These are phyloP conservation scores for Trichoderma guizhouense DNA, from an alignment of 2,329 filamentous ascomycete species.

Conservation along the genomic window DNA sequence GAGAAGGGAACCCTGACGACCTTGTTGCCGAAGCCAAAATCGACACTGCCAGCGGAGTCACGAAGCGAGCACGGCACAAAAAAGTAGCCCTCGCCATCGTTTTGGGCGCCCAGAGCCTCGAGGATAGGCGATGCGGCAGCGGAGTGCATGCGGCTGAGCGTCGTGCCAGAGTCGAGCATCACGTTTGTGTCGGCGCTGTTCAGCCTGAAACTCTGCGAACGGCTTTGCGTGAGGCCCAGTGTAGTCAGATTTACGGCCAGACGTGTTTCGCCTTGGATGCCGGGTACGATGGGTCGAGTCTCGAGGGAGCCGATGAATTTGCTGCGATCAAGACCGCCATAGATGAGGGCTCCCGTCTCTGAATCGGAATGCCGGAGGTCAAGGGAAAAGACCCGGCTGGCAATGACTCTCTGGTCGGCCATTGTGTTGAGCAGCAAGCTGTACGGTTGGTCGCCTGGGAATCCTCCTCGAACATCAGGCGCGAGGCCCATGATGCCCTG, in stretches of 20 bases:
- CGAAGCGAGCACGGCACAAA: conserved; percentile 42
- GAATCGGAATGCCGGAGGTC: conserved; percentile 46
- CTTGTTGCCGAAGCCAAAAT: conserved; percentile 46
- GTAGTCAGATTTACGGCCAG: conserved; percentile 35
- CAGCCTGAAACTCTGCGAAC: conserved; percentile 26
- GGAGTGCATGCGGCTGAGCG: conserved; percentile 45
- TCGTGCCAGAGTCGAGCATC: conserved; percentile 53
- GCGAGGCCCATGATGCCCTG: conserved; percentile 52
- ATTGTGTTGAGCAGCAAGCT: conserved; percentile 52
- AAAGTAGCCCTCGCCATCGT: conserved; percentile 43
- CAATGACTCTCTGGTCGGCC: conserved; percentile 44
- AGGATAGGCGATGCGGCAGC: conserved; percentile 43
- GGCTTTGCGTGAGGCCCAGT: conserved; percentile 30
- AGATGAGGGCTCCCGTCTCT: conserved; percentile 48
- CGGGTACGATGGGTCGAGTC: conserved; percentile 42
- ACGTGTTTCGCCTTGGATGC: conserved; percentile 34
- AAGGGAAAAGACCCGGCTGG: conserved; percentile 49
- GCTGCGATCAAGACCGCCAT: conserved; percentile 51
- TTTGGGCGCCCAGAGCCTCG: conserved; percentile 39
- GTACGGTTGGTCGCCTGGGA: conserved; percentile 41
- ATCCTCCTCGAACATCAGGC: conserved; percentile 39
- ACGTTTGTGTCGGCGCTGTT: conserved; percentile 36
- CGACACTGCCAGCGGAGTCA: conserved; percentile 38
- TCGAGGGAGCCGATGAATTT: conserved; percentile 48
- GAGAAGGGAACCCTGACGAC: conserved; percentile 41